Percentiles rank a stretch among this genome's conserved stretches.
phyloP scores from a whole-genome alignment of 208 protist genomes.

The Crithidia mellificae region DNA sequence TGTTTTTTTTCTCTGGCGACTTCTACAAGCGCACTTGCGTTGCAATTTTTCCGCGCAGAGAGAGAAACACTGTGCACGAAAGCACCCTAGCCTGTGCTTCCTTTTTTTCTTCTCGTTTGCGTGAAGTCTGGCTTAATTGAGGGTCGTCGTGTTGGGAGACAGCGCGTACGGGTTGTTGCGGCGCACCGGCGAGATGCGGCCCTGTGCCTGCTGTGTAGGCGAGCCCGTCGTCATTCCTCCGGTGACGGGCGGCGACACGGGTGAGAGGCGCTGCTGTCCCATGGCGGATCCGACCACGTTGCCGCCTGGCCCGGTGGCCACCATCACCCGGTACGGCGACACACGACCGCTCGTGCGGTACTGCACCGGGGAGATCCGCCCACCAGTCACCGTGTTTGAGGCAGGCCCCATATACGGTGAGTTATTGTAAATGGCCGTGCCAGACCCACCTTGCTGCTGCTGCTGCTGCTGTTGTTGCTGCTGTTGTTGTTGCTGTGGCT shows the following conservation, averaged over 20 bases:
- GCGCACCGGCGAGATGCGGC: constrained; percentile 30
- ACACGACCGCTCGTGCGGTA: constrained; percentile 36
- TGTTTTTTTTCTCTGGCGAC: no score
- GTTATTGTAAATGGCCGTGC: constrained; percentile 14
- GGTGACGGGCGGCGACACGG: constrained; percentile 6
- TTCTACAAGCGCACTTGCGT: no score
- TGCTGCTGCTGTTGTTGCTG: background rate
- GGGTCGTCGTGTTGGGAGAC: constrained; percentile 23
- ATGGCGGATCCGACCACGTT: constrained; percentile 1
- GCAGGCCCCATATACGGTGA: constrained; percentile 21
- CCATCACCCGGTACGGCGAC: constrained; percentile 32
- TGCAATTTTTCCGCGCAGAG: no score
- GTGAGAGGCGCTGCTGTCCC: constrained; percentile 35
- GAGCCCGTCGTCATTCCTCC: constrained; percentile 4
- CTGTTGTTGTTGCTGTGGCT: constrained; percentile 4
- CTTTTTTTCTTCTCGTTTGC: constrained; percentile 1
- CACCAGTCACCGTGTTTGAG: constrained; percentile 5
- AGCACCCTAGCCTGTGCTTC: no score
- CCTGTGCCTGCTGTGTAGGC: constrained; percentile 23
- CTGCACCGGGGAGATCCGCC: constrained; percentile 28
- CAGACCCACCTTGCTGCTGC: constrained; percentile 2
- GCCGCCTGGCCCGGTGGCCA: constrained; percentile 17
- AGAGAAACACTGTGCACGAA: no score
- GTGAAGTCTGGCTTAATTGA: constrained; percentile 15
- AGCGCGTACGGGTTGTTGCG: constrained; percentile 42